phyloP scores from a whole-genome alignment of 768 basidiomycete species.

The Boletus pseudopeckii region DNA sequence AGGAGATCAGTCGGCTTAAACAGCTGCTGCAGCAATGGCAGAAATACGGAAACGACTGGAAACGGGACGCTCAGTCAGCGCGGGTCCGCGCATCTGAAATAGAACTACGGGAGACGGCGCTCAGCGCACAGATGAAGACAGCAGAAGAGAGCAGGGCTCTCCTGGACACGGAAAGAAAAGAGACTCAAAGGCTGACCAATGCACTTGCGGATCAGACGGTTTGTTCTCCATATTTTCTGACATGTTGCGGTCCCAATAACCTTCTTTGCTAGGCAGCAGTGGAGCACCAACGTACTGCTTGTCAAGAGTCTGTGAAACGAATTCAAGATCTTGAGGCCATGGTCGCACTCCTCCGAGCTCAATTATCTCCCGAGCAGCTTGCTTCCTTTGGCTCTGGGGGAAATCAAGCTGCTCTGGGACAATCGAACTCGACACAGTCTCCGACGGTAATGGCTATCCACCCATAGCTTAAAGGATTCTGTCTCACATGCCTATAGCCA shows the following conservation, averaged over 20 bases:
- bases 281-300: constrained; percentile 11
- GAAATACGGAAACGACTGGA: constrained; percentile 25
- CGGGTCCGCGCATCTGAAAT: constrained; percentile 11
- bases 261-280: constrained; percentile 8
- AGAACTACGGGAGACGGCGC: constrained; percentile 7
- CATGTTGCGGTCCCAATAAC: background rate
- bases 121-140: constrained; percentile 8
- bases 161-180: constrained; percentile 14
- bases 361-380: constrained; percentile 19
- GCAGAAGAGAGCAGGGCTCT: constrained; percentile 7
- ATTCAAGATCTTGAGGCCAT: constrained; percentile 16
- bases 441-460: constrained; percentile 9
- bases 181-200: constrained; percentile 8
- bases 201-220: constrained; percentile 23
- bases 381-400: constrained; percentile 7
- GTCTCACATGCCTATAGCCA: constrained; percentile 12
- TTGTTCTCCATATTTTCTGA: constrained; percentile 7
- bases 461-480: background rate
- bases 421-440: background rate
- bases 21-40: constrained; percentile 23
- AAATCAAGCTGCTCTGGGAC: background rate
- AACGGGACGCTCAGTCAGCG: constrained; percentile 19
- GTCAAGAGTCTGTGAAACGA: constrained; percentile 13
- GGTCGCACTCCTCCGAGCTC: constrained; percentile 17
- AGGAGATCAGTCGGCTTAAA: constrained; percentile 19